These are phyloP conservation scores for Aquanectria penicillioides DNA, from an alignment of 2,329 filamentous ascomycete genomes.

Conservation along the genomic window DNA sequence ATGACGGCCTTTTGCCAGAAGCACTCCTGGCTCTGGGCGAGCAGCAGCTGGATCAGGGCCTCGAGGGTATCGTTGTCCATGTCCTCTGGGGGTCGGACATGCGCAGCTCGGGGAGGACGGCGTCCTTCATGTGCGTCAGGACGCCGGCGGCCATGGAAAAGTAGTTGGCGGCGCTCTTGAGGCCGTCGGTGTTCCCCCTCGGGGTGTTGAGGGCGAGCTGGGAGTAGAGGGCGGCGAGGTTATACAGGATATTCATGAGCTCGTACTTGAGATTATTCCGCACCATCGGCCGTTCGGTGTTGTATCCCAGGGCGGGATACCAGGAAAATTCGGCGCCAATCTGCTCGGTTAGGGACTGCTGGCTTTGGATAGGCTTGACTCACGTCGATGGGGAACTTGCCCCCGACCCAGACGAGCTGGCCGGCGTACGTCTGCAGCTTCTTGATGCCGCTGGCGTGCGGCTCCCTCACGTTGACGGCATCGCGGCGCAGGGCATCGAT, in stretches of 20 bases:
- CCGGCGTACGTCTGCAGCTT: constrained; percentile 93
- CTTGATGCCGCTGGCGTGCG: constrained; percentile 85
- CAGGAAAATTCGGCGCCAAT: constrained; percentile 96
- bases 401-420: constrained; percentile 91
- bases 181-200: constrained; percentile 79
- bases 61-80: constrained; percentile 92
- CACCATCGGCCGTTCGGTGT: constrained; percentile 76
- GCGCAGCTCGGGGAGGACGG: constrained; percentile 83
- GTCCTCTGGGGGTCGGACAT: constrained; percentile 88
- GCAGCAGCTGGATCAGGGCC: constrained; percentile 81
- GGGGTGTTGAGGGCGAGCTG: constrained; percentile 88
- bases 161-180: constrained; percentile 89
- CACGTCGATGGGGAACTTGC: constrained; percentile 96
- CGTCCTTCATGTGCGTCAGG: constrained; percentile 78
- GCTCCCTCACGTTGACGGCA: constrained; percentile 88
- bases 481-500: constrained; percentile 86
- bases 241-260: constrained; percentile 91
- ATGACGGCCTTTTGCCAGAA: constrained; percentile 98
- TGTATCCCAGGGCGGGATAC: constrained; percentile 94
- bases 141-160: constrained; percentile 90
- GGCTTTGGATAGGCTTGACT: constrained; percentile 30
- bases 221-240: constrained; percentile 91
- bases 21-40: constrained; percentile 95
- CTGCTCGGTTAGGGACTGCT: constrained; percentile 52
- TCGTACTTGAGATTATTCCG: constrained; percentile 81